These are phyloP conservation scores for Blastobotrys buckinghamii DNA, from an alignment of 1,139 yeast genomes.

Conservation along the genomic window DNA sequence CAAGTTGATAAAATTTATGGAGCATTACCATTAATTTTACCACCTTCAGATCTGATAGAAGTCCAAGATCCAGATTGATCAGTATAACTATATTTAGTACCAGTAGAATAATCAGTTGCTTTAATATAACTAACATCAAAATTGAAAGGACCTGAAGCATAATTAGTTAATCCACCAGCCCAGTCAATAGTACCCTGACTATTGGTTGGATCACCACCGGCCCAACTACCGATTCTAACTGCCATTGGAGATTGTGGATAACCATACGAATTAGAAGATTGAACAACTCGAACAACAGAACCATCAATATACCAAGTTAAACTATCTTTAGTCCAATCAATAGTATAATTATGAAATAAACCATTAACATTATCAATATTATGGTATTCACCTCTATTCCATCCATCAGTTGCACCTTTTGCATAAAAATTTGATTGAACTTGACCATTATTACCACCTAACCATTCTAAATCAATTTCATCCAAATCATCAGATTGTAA, in stretches of 20 bases:
- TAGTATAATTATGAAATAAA: conserved; percentile 64
- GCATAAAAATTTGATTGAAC: conserved; percentile 78
- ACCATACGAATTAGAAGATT: conserved; percentile 46
- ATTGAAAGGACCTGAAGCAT: conserved; percentile 56
- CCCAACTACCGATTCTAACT: conserved; percentile 68
- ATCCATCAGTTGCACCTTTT: conserved; percentile 66
- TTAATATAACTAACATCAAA: conserved; percentile 36
- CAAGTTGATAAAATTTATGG: neutral
- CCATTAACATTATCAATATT: conserved; percentile 49
- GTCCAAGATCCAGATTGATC: conserved; percentile 11
- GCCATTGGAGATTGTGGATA: conserved; percentile 78
- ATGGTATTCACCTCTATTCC: conserved; percentile 72
- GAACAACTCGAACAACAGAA: conserved; percentile 47
- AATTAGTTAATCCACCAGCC: conserved; percentile 87
- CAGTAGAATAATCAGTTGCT: conserved; percentile 9
- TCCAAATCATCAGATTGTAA: conserved; percentile 81
- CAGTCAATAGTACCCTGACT: conserved; percentile 67
- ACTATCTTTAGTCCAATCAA: conserved; percentile 68
- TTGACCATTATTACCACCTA: conserved; percentile 66
- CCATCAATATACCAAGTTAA: conserved; percentile 55
- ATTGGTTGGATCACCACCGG: conserved; percentile 70
- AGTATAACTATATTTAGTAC: neutral
- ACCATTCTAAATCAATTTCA: conserved; percentile 80
- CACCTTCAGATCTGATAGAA: conserved; percentile 9
- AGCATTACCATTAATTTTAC: conserved; percentile 4